Conservation (phyloP, 805 yeast genomes). For the Metschnikowia bowlesiae region DNA sequence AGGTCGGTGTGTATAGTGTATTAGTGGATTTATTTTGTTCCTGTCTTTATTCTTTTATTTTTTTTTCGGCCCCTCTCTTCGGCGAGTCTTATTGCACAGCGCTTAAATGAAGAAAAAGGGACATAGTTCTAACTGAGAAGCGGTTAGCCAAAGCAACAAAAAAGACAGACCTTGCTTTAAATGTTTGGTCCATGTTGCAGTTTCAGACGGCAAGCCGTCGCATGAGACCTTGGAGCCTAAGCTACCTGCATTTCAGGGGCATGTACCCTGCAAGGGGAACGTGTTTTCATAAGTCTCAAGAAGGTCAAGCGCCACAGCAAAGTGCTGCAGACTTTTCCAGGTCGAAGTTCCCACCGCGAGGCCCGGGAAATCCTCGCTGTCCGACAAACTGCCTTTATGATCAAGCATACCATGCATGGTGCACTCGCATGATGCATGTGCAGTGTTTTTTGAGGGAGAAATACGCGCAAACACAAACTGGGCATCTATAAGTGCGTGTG, state of each 20-base stretch:
- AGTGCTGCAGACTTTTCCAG: not conserved
- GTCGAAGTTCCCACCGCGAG: not conserved
- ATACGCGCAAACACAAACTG: slow-evolving; percentile 2
- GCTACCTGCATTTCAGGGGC: not conserved
- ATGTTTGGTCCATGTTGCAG: not conserved
- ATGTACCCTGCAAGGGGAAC: not conserved
- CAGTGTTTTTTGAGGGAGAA: slow-evolving; percentile 1
- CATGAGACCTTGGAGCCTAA: not conserved
- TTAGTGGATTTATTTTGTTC: not conserved
- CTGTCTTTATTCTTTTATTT: not conserved
- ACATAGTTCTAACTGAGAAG: not conserved
- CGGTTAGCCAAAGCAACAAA: not conserved
- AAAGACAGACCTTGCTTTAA: not conserved
- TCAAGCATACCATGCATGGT: slow-evolving; percentile 1
- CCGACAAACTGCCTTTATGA: not conserved
- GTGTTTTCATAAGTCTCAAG: not conserved
- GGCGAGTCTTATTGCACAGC: not conserved
- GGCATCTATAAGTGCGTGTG: not conserved
- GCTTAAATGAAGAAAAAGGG: not conserved
- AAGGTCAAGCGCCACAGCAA: no score
- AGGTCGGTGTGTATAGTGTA: slow-evolving; percentile 3
- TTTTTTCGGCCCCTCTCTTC: not conserved
- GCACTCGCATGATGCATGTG: slow-evolving; percentile 1
- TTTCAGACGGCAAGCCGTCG: not conserved
- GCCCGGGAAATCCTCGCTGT: not conserved